Evolutionary conservation across 2,329 filamentous ascomycete genomes (phyloP).

Genomic region (Aspergillus fumigatus): DNA sequence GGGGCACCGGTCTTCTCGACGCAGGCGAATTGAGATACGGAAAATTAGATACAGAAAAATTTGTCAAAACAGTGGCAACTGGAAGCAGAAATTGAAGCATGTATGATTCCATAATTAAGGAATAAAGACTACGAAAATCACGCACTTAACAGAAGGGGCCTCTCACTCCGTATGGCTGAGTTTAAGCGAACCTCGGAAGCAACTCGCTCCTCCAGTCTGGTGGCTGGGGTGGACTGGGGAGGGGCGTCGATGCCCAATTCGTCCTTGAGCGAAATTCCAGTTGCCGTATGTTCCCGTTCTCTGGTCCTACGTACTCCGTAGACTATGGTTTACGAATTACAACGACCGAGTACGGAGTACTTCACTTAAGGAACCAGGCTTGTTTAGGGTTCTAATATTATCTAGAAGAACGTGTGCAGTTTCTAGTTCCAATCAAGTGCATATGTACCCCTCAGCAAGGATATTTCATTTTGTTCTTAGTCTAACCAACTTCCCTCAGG

Average conservation of each 20-base stretch:
- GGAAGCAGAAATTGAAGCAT: neutral
- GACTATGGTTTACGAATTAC: neutral
- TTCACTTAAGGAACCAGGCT: no score
- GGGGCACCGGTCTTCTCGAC: slow-evolving; percentile 8
- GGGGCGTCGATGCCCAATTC: slow-evolving; percentile 17
- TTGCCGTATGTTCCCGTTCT: slow-evolving; percentile 16
- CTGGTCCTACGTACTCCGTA: neutral
- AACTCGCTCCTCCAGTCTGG: slow-evolving; percentile 5
- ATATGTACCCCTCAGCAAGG: neutral
- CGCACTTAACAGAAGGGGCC: slow-evolving; percentile 1
- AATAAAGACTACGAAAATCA: neutral
- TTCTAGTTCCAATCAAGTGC: neutral
- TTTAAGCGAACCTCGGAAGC: slow-evolving; percentile 7
- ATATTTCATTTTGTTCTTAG: neutral
- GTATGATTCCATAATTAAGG: neutral
- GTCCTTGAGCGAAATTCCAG: slow-evolving; percentile 11
- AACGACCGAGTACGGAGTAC: no score
- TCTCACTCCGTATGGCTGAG: slow-evolving; percentile 1
- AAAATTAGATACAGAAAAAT: slow-evolving; percentile 1
- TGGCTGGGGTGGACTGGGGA: slow-evolving; percentile 11
- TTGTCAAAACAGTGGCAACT: slow-evolving; percentile 5
- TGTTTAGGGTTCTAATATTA: no score
- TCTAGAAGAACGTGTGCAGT: neutral
- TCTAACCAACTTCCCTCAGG: neutral
- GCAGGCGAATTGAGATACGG: slow-evolving; percentile 3